Conservation (phyloP, 177 flowering plant genomes). For the Vitis hybrid region DNA sequence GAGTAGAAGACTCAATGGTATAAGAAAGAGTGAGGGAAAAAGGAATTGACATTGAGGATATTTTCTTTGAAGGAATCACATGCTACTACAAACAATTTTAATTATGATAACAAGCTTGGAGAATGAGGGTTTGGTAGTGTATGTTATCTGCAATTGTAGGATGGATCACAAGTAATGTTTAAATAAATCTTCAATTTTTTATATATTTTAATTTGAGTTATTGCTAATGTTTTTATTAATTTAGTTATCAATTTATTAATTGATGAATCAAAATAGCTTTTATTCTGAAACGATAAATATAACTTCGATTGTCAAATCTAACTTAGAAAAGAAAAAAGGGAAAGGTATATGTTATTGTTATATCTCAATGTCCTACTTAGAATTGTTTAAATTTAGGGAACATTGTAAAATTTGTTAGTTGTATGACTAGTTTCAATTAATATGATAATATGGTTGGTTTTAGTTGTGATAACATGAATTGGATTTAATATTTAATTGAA, state of each 20-base stretch:
- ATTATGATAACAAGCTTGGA: slow-evolving; percentile 95
- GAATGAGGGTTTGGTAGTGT: slow-evolving; percentile 98
- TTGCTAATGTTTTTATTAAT: too few species aligned
- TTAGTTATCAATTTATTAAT: too few species aligned
- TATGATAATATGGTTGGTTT: too few species aligned
- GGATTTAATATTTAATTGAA: too few species aligned
- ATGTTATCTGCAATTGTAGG: slow-evolving; percentile 97
- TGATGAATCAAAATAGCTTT: neutral
- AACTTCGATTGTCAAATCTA: neutral
- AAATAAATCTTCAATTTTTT: neutral
- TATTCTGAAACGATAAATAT: neutral
- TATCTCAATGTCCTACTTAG: too few species aligned
- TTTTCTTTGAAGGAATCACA: slow-evolving; percentile 95
- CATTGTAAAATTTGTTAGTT: too few species aligned
- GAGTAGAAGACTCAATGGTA: neutral
- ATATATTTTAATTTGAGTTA: neutral
- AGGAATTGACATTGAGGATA: slow-evolving; percentile 72
- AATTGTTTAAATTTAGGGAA: too few species aligned
- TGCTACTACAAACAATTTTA: slow-evolving; percentile 89
- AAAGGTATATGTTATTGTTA: too few species aligned
- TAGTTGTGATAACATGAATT: too few species aligned
- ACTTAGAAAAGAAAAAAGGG: too few species aligned
- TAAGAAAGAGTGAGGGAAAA: slow-evolving; percentile 64
- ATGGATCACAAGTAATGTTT: slow-evolving; percentile 83
- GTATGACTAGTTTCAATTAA: too few species aligned